phyloP scores from a whole-genome alignment of 108 stramenopile genomes.

The Skeletonema costatum region DNA sequence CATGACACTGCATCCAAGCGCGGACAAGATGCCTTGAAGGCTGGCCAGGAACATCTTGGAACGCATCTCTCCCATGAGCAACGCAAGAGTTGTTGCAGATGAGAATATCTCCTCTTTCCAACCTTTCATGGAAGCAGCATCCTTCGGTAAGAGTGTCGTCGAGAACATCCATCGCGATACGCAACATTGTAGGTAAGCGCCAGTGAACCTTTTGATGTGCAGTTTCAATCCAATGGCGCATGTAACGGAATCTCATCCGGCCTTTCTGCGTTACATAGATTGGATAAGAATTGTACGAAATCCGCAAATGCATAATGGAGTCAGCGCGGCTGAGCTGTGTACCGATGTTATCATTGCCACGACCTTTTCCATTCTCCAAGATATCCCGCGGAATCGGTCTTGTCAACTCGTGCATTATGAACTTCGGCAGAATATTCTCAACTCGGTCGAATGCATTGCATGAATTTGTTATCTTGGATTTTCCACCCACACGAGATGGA shows the following conservation, averaged over 20 bases:
- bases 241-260: slow-evolving; percentile 23
- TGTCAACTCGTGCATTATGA: slow-evolving; percentile 21
- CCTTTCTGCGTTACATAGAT: background rate
- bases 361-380: slow-evolving; percentile 17
- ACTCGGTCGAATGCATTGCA: background rate
- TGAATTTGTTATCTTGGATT: slow-evolving; percentile 11
- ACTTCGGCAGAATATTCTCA: slow-evolving; percentile 11
- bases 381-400: slow-evolving; percentile 15
- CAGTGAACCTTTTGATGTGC: slow-evolving; percentile 15
- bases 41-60: background rate
- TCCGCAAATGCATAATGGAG: slow-evolving; percentile 2
- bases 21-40: background rate
- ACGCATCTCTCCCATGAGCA: slow-evolving; percentile 6
- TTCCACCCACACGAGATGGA: slow-evolving; percentile 14
- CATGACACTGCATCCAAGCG: background rate
- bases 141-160: slow-evolving; percentile 13
- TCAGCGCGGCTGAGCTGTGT: background rate
- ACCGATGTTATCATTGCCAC: background rate
- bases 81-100: slow-evolving; percentile 9
- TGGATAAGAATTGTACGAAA: slow-evolving; percentile 22
- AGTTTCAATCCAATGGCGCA: slow-evolving; percentile 33
- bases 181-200: background rate
- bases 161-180: slow-evolving; percentile 16
- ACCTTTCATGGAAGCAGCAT: slow-evolving; percentile 2
- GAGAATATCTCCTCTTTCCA: slow-evolving; percentile 16